Evolutionary conservation across 129 eudicot genomes (phyloP), one percentile per base, ranked within the genome.

Genomic region (Sambucus nigra): DNA sequence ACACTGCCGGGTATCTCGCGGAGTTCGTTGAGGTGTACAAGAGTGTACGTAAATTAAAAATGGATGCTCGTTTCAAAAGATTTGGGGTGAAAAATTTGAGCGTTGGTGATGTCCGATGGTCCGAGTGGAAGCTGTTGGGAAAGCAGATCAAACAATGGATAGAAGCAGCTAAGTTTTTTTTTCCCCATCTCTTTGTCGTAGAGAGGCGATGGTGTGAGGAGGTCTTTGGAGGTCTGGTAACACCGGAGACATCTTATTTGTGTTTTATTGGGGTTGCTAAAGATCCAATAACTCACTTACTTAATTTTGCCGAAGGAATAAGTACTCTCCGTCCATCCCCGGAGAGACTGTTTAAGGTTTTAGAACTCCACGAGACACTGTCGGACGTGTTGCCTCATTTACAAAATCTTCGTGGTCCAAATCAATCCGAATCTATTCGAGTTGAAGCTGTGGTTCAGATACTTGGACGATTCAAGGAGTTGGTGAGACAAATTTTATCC

Each of bases 1-100:
- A 42, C n/a, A 21, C 70, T 1, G 60, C 48, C 19, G 70, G 70
- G 7, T 65, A 28, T 16, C 38, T 65, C 32, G 18, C 44, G 24
- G 57, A 55, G 15, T 54, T 53, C 44, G 16, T 65, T 42, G 38
- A 29, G 25, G 40, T 29, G 38, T 65, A 55, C 15, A 22, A 28
- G 41, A 27, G 47, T 27, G 25, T 27, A 54, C 55, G 70, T 2
- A 55, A 47, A 8, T 14, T 33, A 13, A 25, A 23, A 0, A 16
- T 54, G 1, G n/a, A 5, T 31, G 13, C 27, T 1, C 4, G 38
- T 46, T 54, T 65, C 10, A 3, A 31, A 9, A 39, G 53, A n/a
- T 17, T 46, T 12, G 33, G 49, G 2, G 21, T 65, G 23, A 46
- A 55, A 49, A 65, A 55, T 29, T 22, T 65, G 57, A 54, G 63